Evolutionary conservation across 331 rosid species (phyloP), one percentile per base, ranked within the genome.

Genomic region (Stylosanthes scabra): DNA sequence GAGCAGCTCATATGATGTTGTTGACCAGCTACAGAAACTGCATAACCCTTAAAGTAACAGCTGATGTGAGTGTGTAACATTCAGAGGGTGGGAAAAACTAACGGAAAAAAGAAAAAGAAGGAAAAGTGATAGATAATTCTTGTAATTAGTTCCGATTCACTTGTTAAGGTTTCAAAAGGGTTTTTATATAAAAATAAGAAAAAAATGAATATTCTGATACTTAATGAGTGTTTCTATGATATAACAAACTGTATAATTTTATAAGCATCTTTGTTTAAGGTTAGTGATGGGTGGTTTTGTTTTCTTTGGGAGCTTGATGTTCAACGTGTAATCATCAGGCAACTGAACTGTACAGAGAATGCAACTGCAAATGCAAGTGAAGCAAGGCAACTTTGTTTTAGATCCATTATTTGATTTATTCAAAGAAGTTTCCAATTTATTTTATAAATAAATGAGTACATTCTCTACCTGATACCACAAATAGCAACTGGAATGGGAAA

Each of bases 1-100:
- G 47, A 88, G 96, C 83, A 80, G 83, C 76, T 85, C 99, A 7
- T 77, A 50, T 31, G 93, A 91, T 52, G 86, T 94, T 84, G 93
- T 88, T 71, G 87, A 88, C 84, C 88, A 81, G 64, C 79, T 94
- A 62, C 82, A 83, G 68, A 84, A 83, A 64, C 70, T 88, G 86
- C 89, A 73, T 78, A 77, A 87, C 80, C 95, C 97, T 63, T 88
- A 52, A 86, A 67, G 79, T 25, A 46, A 59, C 75, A 74, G 41
- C 55, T 64, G 7, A 52, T 52, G 83, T 78, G 73, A 70, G 78
- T 57, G 66, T 59, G 68, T 73, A 54, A 65, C 62, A 58, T 66
- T 50, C 42, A 29, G 41, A 16, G 54, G 50, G 49, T 31, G 66
- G 57, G 51, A 57, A 59, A n/a, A 37, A 69, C 16, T 2, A 34